These are phyloP conservation scores for Sphagnum contortum DNA, from an alignment of 225 moss, liverwort and hornwort species.

Conservation along the genomic window DNA sequence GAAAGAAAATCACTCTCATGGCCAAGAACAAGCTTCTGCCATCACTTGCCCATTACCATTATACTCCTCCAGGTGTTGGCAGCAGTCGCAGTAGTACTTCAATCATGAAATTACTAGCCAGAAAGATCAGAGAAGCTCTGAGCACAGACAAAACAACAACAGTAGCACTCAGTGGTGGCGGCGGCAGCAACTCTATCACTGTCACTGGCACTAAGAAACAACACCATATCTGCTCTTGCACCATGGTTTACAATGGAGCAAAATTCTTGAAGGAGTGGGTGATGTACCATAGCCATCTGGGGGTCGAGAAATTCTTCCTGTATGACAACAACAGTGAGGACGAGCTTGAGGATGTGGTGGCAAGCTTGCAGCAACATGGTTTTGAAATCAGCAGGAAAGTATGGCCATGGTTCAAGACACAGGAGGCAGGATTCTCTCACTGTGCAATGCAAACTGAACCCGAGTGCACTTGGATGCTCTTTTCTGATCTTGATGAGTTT, in stretches of 20 bases:
- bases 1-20: slow-evolving; percentile 42
- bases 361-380: slow-evolving; percentile 8
- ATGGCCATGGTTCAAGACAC: slow-evolving; percentile 97
- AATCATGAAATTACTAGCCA: too few relatives aligned
- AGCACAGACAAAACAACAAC: too few relatives aligned
- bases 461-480: slow-evolving; percentile 82
- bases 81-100: too few relatives aligned
- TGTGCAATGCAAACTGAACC: slow-evolving; percentile 39
- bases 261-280: slow-evolving; percentile 93
- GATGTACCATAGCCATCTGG: slow-evolving; percentile 59
- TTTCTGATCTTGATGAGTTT: slow-evolving; percentile 74
- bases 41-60: slow-evolving; percentile 37
- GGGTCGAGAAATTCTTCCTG: slow-evolving; percentile 72
- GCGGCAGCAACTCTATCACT: too few relatives aligned
- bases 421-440: slow-evolving; percentile 81
- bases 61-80: too few relatives aligned
- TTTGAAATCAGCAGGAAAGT: slow-evolving; percentile 49
- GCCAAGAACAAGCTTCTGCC: slow-evolving; percentile 31
- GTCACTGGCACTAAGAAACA: neutral
- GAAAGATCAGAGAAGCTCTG: too few relatives aligned
- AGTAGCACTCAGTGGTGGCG: too few relatives aligned
- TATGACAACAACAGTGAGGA: slow-evolving; percentile 99
- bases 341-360: slow-evolving; percentile 31
- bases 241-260: slow-evolving; percentile 71
- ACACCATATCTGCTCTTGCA: slow-evolving; percentile 63